A percentile compares a stretch with the other conserved stretches of the same genome.
Evolutionary conservation across 2,329 filamentous ascomycete genomes (phyloP).

Genomic region (Albophoma yamanashiensis): DNA sequence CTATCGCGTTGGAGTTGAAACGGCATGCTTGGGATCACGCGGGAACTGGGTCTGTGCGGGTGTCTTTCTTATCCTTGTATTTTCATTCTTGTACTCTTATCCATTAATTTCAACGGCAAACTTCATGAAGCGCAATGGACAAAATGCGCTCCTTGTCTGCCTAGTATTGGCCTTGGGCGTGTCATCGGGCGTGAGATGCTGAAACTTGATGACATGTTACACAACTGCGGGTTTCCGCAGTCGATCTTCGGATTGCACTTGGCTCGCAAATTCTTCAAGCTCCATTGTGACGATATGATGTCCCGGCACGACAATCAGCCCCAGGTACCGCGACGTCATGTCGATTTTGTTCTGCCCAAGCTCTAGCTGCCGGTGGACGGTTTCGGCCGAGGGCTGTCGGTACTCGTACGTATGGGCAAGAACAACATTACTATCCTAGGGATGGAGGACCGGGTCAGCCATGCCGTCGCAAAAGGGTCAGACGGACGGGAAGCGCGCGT

Average conservation of each 20-base stretch:
- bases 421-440: conserved; percentile 78
- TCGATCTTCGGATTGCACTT: conserved; percentile 21
- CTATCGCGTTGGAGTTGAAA: conserved; percentile 13
- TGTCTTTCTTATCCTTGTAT: conserved; percentile 13
- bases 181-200: background rate
- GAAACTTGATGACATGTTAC: background rate
- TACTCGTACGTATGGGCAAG: conserved; percentile 84
- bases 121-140: background rate
- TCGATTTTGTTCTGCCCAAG: conserved; percentile 39
- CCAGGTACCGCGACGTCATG: conserved; percentile 79
- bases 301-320: conserved; percentile 81
- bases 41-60: conserved; percentile 1
- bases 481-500: background rate
- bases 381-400: conserved; percentile 54
- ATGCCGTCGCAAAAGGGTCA: background rate
- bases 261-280: conserved; percentile 63
- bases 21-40: conserved; percentile 2
- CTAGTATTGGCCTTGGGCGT: background rate
- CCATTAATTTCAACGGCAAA: conserved; percentile 15
- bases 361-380: conserved; percentile 22
- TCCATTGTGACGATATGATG: conserved; percentile 81
- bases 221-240: background rate
- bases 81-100: conserved; percentile 15
- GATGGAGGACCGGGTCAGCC: background rate
- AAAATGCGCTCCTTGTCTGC: no score